Percentiles rank a stretch among this genome's conserved stretches.
Evolutionary conservation across 441 rosid species (phyloP).

Genomic region (Croton setiger): DNA sequence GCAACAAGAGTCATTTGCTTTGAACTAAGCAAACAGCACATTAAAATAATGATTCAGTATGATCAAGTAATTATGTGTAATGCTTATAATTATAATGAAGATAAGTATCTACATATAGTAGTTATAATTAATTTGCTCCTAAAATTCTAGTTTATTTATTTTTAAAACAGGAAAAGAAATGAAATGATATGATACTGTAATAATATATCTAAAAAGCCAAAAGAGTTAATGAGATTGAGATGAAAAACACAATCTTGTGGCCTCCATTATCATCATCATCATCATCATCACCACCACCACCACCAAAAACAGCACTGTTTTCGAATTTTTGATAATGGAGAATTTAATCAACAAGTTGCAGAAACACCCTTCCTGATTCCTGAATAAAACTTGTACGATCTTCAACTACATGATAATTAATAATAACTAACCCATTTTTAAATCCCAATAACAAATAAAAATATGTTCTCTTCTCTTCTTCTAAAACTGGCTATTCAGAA

Average conservation of each 20-base stretch:
- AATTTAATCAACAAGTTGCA: background rate
- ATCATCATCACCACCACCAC: too few species aligned
- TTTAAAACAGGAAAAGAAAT: background rate
- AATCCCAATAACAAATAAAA: background rate
- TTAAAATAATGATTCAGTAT: background rate
- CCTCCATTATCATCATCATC: conserved; percentile 16
- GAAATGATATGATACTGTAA: conserved; percentile 8
- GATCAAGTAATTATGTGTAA: conserved; percentile 9
- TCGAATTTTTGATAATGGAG: background rate
- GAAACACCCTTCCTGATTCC: conserved; percentile 5
- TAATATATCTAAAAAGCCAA: conserved; percentile 5
- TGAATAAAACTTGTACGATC: too few species aligned
- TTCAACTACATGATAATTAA: background rate
- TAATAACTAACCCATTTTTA: background rate
- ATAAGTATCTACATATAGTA: conserved; percentile 10
- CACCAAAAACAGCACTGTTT: background rate
- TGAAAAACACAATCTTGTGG: conserved; percentile 11
- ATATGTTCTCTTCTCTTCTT: background rate
- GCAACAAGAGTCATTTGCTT: background rate
- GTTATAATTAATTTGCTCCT: background rate
- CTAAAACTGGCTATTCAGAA: conserved; percentile 28
- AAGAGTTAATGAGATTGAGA: conserved; percentile 3
- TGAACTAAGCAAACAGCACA: background rate
- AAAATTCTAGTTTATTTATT: conserved; percentile 24
- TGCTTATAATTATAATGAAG: background rate